A percentile compares a stretch with the other conserved stretches of the same genome.
Conservation (phyloP, 345 rosid species). For the Trapa bicornis region DNA sequence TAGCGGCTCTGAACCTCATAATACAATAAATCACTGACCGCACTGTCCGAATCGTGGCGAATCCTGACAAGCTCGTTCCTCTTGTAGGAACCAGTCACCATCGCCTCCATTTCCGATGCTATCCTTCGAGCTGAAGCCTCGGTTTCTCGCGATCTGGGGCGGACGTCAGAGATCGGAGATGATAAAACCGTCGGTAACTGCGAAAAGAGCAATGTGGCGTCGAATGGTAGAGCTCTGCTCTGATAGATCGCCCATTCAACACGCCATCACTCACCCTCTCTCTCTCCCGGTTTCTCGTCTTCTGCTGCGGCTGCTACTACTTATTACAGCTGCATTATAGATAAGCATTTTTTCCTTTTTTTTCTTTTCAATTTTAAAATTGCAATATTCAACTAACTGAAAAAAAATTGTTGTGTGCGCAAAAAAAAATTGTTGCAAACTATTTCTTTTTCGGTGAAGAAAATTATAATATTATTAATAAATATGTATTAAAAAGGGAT, state of each 20-base stretch:
- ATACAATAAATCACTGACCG: slow-evolving; percentile 42
- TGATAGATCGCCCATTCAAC: slow-evolving; percentile 35
- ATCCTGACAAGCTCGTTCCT: slow-evolving; percentile 95
- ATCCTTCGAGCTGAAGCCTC: neutral
- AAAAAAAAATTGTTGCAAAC: no score
- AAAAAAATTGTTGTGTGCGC: no score
- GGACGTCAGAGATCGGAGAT: neutral
- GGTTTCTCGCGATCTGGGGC: neutral
- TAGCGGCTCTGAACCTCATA: neutral
- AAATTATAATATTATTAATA: no score
- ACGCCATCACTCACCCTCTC: slow-evolving; percentile 35
- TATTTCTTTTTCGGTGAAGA: no score
- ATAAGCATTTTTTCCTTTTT: neutral
- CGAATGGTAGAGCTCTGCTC: slow-evolving; percentile 2
- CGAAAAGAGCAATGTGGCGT: slow-evolving; percentile 7
- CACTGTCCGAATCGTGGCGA: slow-evolving; percentile 91
- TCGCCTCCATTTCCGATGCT: slow-evolving; percentile 59
- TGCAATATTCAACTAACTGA: no score
- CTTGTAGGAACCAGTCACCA: slow-evolving; percentile 99
- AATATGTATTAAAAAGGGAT: no score
- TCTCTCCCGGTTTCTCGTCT: slow-evolving; percentile 5
- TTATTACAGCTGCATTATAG: neutral
- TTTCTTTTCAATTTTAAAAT: neutral
- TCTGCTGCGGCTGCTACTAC: slow-evolving; percentile 20
- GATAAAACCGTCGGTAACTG: neutral